phyloP scores from a whole-genome alignment of 2,329 filamentous ascomycete species.

The Beauveria sp. region DNA sequence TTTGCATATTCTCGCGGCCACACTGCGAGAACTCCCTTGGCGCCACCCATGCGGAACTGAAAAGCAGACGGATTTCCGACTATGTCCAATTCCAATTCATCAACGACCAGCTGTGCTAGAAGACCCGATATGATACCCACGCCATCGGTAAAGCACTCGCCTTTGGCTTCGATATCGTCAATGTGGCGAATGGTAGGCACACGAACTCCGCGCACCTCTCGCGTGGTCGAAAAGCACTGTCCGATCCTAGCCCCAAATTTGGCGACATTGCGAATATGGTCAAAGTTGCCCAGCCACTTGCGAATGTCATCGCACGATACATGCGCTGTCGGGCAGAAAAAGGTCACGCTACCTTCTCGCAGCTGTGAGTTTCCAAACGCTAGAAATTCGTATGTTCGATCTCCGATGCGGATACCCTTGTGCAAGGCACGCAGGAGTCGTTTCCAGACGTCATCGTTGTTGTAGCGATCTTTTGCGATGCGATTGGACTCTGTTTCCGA shows the following conservation, averaged over 20 bases:
- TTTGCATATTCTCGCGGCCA: slow-evolving; percentile 54
- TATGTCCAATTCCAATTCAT: slow-evolving; percentile 57
- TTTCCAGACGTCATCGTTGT: slow-evolving; percentile 64
- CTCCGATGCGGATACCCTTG: slow-evolving; percentile 76
- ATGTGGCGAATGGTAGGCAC: slow-evolving; percentile 54
- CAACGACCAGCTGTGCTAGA: slow-evolving; percentile 64
- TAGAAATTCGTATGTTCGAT: slow-evolving; percentile 77
- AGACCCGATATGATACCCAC: slow-evolving; percentile 85
- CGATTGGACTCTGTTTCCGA: slow-evolving; percentile 64
- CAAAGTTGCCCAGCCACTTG: slow-evolving; percentile 78
- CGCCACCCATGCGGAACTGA: slow-evolving; percentile 87
- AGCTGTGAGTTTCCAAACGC: slow-evolving; percentile 96
- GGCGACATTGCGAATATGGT: slow-evolving; percentile 72
- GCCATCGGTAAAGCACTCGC: slow-evolving; percentile 77
- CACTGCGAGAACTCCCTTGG: slow-evolving; percentile 78
- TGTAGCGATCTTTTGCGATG: slow-evolving; percentile 43
- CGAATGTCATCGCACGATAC: slow-evolving; percentile 71
- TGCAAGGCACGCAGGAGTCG: slow-evolving; percentile 63
- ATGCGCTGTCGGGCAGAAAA: slow-evolving; percentile 67
- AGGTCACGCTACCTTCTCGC: slow-evolving; percentile 83
- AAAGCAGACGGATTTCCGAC: slow-evolving; percentile 66
- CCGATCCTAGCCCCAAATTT: slow-evolving; percentile 85
- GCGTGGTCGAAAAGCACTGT: slow-evolving; percentile 92
- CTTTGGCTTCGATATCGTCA: slow-evolving; percentile 61
- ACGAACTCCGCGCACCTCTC: slow-evolving; percentile 58